Base-by-base conservation (phyloP, 805 yeast genomes). In the Yamadazyma scolyti region DNA sequence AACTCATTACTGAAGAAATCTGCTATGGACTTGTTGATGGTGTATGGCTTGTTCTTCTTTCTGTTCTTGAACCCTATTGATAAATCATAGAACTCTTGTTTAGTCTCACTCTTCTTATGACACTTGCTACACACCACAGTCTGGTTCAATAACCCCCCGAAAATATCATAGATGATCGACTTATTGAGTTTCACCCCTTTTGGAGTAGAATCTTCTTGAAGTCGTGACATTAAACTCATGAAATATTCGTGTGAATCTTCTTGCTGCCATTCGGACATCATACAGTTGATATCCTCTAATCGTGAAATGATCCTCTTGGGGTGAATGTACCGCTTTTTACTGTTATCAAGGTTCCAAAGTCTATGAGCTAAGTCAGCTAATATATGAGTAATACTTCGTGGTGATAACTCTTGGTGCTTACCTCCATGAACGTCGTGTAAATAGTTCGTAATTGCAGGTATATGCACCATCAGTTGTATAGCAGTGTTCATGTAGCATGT, bases 261-360 rank as follows among this genome's bases (percentile, higher is more conserved):
- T 56, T 93, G 98, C 58, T 87, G 89, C 96, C 96, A 89, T 54
- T 81, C 93, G 26, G 88, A 79, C 95, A 89, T 87, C 95, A 86
- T 85, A 54, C 95, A 86, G 57, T 88, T 88, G 47, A 90, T 86
- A 47, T 86, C 95, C 29, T 74, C 84, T 35, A 85, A 64, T 43
- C 87, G 70, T 30, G 69, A 68, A 36, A 85, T 80, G 46, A 88
- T 67, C 48, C 74, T 76, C 44, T 77, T 77, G 7, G 96, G 97
- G 58, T 83, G 83, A 32, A 87, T 67, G 47, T 72, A 77, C 37
- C 68, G 64, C 30, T 35, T 58, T 50, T 28, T 56, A 54, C 27
- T 28, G 21, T 61, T 67, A 25, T 71, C 76, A n/a, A 68, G 43
- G 31, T 65, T 67, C 85, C 87, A 83, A 83, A 84, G 79, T 48